Conservation (phyloP, 805 yeast genomes). For the Metschnikowia chrysomelidarum region DNA sequence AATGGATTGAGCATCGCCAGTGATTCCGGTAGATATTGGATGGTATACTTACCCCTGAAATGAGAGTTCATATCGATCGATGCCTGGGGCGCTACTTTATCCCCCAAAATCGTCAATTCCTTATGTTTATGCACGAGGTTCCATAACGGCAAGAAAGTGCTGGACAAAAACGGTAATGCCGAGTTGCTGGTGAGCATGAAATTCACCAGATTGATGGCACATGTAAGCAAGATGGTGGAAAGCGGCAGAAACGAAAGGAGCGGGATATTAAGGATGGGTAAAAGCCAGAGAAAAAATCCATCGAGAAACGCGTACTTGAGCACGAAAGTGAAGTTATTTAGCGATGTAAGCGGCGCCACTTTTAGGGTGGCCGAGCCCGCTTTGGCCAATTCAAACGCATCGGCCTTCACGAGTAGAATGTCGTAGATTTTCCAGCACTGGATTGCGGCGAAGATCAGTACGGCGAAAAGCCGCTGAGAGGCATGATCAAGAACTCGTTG, state of each 20-base stretch:
- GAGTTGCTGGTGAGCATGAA: constrained; percentile 52
- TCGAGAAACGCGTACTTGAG: constrained; percentile 74
- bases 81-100: constrained; percentile 36
- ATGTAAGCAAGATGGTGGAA: constrained; percentile 49
- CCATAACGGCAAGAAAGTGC: constrained; percentile 41
- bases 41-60: constrained; percentile 81
- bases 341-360: constrained; percentile 28
- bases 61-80: constrained; percentile 53
- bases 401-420: constrained; percentile 54
- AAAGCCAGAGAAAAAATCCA: constrained; percentile 61
- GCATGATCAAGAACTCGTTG: constrained; percentile 65
- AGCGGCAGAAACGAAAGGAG: constrained; percentile 63
- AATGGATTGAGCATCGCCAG: constrained; percentile 82
- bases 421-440: constrained; percentile 88
- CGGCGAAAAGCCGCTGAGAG: constrained; percentile 67
- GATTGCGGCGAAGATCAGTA: constrained; percentile 67
- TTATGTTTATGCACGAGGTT: constrained; percentile 37
- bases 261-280: constrained; percentile 77
- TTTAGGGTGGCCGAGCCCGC: background rate
- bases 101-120: constrained; percentile 55
- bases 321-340: constrained; percentile 56
- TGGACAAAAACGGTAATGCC: constrained; percentile 45
- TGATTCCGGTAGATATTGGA: constrained; percentile 88
- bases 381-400: constrained; percentile 15
- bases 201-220: constrained; percentile 47